A percentile compares a stretch with the other conserved stretches of the same genome.
Evolutionary conservation across 495 filamentous ascomycete species (phyloP).

Genomic region (Penicillium egyptiacum): DNA sequence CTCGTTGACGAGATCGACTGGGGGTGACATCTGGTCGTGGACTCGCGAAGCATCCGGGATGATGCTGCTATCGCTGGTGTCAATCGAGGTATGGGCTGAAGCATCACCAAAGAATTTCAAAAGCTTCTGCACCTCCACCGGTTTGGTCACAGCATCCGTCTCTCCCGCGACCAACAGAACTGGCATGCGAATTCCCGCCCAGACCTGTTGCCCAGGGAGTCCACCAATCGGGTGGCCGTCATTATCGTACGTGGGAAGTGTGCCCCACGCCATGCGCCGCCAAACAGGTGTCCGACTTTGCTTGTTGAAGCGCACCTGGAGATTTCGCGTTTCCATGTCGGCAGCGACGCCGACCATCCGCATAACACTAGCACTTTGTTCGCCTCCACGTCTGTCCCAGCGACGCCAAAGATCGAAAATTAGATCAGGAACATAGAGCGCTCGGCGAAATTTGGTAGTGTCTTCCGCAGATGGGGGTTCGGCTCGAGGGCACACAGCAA

Average conservation of each 20-base stretch:
- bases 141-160: slow-evolving; percentile 70
- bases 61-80: slow-evolving; percentile 46
- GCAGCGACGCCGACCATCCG: slow-evolving; percentile 77
- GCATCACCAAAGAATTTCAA: slow-evolving; percentile 52
- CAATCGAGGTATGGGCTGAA: slow-evolving; percentile 22
- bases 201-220: slow-evolving; percentile 66
- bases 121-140: slow-evolving; percentile 70
- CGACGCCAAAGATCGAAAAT: slow-evolving; percentile 75
- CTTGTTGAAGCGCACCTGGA: slow-evolving; percentile 81
- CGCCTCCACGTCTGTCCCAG: slow-evolving; percentile 81
- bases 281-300: slow-evolving; percentile 81
- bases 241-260: slow-evolving; percentile 55
- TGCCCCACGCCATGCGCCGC: slow-evolving; percentile 78
- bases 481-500: slow-evolving; percentile 78
- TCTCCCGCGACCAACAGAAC: slow-evolving; percentile 78
- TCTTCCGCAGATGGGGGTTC: slow-evolving; percentile 57
- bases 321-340: slow-evolving; percentile 68
- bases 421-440: slow-evolving; percentile 64
- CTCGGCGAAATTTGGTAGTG: slow-evolving; percentile 49
- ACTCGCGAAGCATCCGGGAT: slow-evolving; percentile 48
- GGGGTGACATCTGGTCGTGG: slow-evolving; percentile 25
- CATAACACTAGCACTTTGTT: slow-evolving; percentile 71
- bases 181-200: slow-evolving; percentile 70
- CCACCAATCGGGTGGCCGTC: slow-evolving; percentile 55
- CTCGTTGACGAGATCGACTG: slow-evolving; percentile 23